Evolutionary conservation across 2,329 filamentous ascomycete genomes (phyloP).

Genomic region (Colletotrichum truncatum): DNA sequence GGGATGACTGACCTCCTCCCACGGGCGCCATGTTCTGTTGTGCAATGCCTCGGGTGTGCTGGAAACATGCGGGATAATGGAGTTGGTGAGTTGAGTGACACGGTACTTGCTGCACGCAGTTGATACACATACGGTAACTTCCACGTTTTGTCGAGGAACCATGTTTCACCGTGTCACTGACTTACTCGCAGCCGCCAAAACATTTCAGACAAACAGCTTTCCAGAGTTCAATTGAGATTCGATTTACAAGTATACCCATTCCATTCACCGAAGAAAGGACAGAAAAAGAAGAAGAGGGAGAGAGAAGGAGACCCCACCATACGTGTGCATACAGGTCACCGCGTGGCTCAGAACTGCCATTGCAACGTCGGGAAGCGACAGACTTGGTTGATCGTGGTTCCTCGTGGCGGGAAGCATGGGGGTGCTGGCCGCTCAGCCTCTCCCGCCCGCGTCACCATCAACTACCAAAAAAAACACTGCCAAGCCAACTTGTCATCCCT

Average conservation of each 20-base stretch:
- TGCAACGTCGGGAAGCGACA: background rate
- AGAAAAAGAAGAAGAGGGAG: too few relatives aligned
- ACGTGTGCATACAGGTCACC: background rate
- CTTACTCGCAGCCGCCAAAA: constrained; percentile 1
- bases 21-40: background rate
- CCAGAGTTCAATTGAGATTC: too few relatives aligned
- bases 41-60: background rate
- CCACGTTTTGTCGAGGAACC: constrained; percentile 15
- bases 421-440: too few relatives aligned
- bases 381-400: background rate
- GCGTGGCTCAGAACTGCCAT: background rate
- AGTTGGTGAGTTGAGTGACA: constrained; percentile 4
- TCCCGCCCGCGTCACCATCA: too few relatives aligned
- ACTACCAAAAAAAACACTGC: too few relatives aligned
- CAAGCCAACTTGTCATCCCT: background rate
- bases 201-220: background rate
- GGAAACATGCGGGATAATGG: background rate
- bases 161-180: constrained; percentile 11
- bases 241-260: too few relatives aligned
- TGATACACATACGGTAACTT: constrained; percentile 2
- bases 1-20: too few relatives aligned
- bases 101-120: constrained; percentile 3
- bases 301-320: too few relatives aligned
- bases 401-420: background rate
- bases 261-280: too few relatives aligned